phyloP scores from a whole-genome alignment of 225 moss, liverwort and hornwort genomes.

The Pseudisothecium myosuroides region DNA sequence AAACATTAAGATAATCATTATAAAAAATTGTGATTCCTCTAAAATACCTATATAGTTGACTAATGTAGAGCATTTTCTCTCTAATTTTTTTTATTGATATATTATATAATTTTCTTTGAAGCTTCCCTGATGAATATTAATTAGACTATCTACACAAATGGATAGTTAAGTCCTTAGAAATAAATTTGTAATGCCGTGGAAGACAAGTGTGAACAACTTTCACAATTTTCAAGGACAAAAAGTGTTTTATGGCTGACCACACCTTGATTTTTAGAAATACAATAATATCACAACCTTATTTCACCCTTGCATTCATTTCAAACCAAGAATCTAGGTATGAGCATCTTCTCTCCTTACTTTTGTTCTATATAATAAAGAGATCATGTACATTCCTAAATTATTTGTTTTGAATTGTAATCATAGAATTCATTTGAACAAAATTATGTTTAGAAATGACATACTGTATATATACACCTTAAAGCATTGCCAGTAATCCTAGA shows the following conservation, averaged over 20 bases:
- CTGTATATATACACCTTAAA: rapidly evolving
- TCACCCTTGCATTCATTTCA: rapidly evolving
- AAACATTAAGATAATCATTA: no score
- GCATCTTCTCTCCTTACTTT: background rate
- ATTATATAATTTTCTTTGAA: background rate
- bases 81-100: background rate
- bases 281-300: background rate
- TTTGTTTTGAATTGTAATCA: background rate
- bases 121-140: background rate
- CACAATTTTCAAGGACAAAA: rapidly evolving
- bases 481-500: background rate
- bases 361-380: background rate
- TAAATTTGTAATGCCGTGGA: background rate
- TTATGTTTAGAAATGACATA: background rate
- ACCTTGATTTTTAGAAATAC: background rate
- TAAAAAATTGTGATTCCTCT: no score
- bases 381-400: rapidly evolving
- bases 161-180: background rate
- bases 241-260: rapidly evolving
- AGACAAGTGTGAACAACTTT: background rate
- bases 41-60: background rate
- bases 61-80: background rate
- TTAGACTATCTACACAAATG: background rate
- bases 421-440: background rate
- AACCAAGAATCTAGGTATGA: background rate